Evolutionary conservation across 495 filamentous ascomycete genomes (phyloP).

Genomic region (Aspergillus leporis): DNA sequence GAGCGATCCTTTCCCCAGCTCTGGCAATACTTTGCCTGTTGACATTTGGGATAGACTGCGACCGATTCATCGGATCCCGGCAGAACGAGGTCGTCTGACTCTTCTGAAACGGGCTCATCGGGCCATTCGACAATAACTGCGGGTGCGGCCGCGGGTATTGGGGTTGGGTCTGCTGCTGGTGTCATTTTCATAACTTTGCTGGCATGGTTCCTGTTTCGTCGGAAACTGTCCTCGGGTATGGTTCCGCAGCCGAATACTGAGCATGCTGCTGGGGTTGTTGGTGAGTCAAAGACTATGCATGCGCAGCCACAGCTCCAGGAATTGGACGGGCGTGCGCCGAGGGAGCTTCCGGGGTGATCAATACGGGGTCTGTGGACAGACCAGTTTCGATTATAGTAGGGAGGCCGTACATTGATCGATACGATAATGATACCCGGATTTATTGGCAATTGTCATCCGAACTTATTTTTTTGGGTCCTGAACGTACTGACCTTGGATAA

Average conservation of each 20-base stretch:
- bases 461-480: no score
- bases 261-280: background rate
- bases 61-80: background rate
- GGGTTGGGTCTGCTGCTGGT: constrained; percentile 7
- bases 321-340: background rate
- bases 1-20: constrained; percentile 3
- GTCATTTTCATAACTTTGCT: background rate
- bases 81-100: background rate
- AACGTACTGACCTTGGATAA: no score
- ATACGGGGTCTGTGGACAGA: background rate
- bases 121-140: background rate
- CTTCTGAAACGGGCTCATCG: background rate
- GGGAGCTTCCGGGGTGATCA: background rate
- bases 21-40: no score
- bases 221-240: background rate
- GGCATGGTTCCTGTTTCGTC: constrained; percentile 7
- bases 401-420: no score
- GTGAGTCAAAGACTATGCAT: background rate
- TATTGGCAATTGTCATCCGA: no score
- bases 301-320: background rate
- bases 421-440: no score
- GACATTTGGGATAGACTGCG: background rate
- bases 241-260: background rate
- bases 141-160: constrained; percentile 12
- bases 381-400: background rate